These are phyloP conservation scores for Magnusiomyces paraingens DNA, from an alignment of 1,139 yeast species.

Conservation along the genomic window DNA sequence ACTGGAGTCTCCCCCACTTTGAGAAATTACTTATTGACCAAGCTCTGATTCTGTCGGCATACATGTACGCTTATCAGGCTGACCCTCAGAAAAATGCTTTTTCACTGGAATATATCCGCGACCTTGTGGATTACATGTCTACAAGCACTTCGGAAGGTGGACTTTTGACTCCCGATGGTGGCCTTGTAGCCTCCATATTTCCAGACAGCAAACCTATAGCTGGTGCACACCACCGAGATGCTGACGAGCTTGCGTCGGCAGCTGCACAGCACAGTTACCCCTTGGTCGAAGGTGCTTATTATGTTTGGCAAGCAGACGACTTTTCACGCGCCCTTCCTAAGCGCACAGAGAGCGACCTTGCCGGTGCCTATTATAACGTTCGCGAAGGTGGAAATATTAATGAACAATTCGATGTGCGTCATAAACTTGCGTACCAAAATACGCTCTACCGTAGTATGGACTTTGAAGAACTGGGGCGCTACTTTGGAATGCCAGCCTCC, in stretches of 20 bases:
- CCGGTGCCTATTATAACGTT: constrained; percentile 34
- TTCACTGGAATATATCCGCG: constrained; percentile 21
- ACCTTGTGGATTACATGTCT: constrained; percentile 28
- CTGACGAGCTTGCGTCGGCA: not conserved
- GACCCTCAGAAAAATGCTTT: constrained; percentile 14
- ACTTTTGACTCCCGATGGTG: constrained; percentile 12
- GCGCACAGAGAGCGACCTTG: constrained; percentile 31
- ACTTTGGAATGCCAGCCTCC: constrained; percentile 29
- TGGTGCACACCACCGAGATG: not conserved
- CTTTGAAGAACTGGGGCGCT: constrained; percentile 28
- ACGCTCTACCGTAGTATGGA: constrained; percentile 25
- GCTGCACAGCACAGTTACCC: constrained; percentile 8
- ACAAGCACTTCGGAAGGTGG: constrained; percentile 1
- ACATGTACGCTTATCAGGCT: constrained; percentile 27
- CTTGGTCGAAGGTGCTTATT: constrained; percentile 34
- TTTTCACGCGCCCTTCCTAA: constrained; percentile 29
- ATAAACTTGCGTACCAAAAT: constrained; percentile 30
- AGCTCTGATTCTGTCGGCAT: constrained; percentile 33
- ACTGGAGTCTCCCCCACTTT: constrained; percentile 39
- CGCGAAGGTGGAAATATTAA: constrained; percentile 35
- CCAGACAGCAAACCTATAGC: constrained; percentile 29
- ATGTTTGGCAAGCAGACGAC: constrained; percentile 35
- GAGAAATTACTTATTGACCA: constrained; percentile 38
- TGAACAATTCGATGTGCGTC: constrained; percentile 30
- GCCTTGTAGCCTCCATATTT: constrained; percentile 33